Base-by-base conservation (phyloP, 1,284 basidiomycete species). In the Cryptococcus floricola region DNA sequence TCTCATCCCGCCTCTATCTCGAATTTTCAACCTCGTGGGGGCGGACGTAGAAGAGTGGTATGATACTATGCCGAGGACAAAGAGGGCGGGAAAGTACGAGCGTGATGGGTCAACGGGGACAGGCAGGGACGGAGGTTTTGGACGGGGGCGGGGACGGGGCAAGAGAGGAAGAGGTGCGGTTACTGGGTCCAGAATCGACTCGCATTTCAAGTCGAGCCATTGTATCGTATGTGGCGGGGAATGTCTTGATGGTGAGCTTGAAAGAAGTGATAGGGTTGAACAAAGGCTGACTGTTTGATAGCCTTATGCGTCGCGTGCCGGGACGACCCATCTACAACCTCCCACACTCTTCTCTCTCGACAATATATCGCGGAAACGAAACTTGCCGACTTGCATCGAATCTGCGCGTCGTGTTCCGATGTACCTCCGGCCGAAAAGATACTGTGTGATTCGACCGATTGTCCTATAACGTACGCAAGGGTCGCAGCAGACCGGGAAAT, bases 11-110 rank as follows among this genome's bases (percentile, higher is more conserved):
- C 92, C 95, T 0, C 73, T 98, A 57, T 87, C 88, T 58, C 83
- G 95, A 39, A 85, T 98, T 45, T 92, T 98, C 79, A 93, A 89
- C 67, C 83, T 98, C 27, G 81, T 95, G 34, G 95, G 96, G 6
- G 91, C 88, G 4, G 89, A 97, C 67, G 87, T 97, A 37, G 83
- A 84, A 52, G 78, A 81, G 34, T 98, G 96, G 96, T 97, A 86
- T 68, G 83, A 87, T 56, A 86, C 88, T 45, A 93, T 96, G 89
- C 89, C 92, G 0, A 56, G 69, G 19, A 65, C 59, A 12, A 70
- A 71, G 59, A 61, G 70, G 18, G 64, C 58, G 23, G 52, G 58
- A 31, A 56, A 58, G 60, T 66, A 63, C 45, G 63, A 63, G 46
- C 50, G 52, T 12, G 27, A 14, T 43, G 45, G 16, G 16, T 46